A percentile compares a stretch with the other conserved stretches of the same genome.
phyloP scores from a whole-genome alignment of 2,329 filamentous ascomycete species.

The Didymosphaeria variabile region DNA sequence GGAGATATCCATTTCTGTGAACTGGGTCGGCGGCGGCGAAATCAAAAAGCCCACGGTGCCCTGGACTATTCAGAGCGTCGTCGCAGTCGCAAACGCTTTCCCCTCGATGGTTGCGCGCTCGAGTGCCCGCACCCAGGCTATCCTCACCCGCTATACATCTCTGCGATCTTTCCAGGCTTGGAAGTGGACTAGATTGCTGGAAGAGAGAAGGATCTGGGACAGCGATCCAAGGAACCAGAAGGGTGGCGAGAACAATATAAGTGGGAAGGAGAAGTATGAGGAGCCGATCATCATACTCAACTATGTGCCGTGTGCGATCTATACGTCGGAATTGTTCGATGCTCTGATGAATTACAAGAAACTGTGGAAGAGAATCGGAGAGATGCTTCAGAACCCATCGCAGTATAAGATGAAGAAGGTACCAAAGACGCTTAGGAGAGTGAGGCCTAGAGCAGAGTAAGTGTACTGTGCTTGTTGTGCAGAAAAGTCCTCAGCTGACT shows the following conservation, averaged over 20 bases:
- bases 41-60: constrained; percentile 43
- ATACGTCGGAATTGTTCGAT: constrained; percentile 44
- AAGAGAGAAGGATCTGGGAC: constrained; percentile 27
- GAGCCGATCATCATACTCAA: constrained; percentile 42
- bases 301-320: constrained; percentile 44
- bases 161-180: constrained; percentile 42
- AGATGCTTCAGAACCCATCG: constrained; percentile 32
- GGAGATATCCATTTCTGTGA: constrained; percentile 46
- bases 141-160: constrained; percentile 42
- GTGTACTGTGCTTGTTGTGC: neutral
- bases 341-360: constrained; percentile 46
- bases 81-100: constrained; percentile 45
- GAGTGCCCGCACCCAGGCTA: constrained; percentile 40
- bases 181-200: constrained; percentile 35
- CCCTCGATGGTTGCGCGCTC: constrained; percentile 45
- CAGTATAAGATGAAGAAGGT: constrained; percentile 29
- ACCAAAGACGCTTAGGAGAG: constrained; percentile 11
- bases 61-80: constrained; percentile 43
- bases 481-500: neutral
- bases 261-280: constrained; percentile 28
- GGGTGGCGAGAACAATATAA: constrained; percentile 29
- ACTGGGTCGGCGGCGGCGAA: constrained; percentile 46
- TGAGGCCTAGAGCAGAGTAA: constrained; percentile 13
- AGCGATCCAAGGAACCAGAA: constrained; percentile 27
- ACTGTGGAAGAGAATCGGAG: constrained; percentile 42